A percentile compares a stretch with the other conserved stretches of the same genome.
Evolutionary conservation across 306 rosid genomes (phyloP).

Genomic region (Cajanus cajan): DNA sequence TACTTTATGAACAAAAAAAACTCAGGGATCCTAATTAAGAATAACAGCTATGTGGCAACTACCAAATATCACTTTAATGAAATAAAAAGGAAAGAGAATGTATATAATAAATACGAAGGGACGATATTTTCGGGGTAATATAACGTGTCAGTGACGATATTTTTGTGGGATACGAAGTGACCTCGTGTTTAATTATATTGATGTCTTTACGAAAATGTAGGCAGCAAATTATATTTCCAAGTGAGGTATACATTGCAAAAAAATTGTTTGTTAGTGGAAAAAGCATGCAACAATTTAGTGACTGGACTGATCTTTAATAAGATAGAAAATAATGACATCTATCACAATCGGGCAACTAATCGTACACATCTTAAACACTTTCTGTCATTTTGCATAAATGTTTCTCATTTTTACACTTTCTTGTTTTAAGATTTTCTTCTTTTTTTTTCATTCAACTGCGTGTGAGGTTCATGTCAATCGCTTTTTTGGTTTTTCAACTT

Average conservation of each 20-base stretch:
- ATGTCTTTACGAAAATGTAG: conserved; percentile 3
- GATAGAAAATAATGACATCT: conserved; percentile 23
- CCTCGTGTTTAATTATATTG: neutral
- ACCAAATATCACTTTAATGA: neutral
- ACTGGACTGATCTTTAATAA: neutral
- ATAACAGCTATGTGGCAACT: neutral
- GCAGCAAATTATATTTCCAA: neutral
- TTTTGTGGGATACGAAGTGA: neutral
- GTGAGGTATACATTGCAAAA: neutral
- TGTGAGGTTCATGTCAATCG: conserved; percentile 14
- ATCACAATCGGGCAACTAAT: conserved; percentile 17
- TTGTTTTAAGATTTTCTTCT: neutral
- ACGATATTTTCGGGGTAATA: neutral
- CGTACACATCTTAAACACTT: neutral
- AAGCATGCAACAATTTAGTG: conserved; percentile 19
- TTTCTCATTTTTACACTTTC: neutral
- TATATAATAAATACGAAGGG: too few relatives aligned
- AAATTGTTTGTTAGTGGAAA: neutral
- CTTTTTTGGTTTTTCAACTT: conserved; percentile 13
- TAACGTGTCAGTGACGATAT: neutral
- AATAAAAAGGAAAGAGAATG: neutral
- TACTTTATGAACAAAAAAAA: too few relatives aligned
- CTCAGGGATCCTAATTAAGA: neutral
- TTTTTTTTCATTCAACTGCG: conserved; percentile 8
- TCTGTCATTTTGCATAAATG: neutral